Percentiles rank a stretch among this genome's conserved stretches.
Evolutionary conservation across 2,329 filamentous ascomycete species (phyloP).

Genomic region (Hypoxylon sp.): DNA sequence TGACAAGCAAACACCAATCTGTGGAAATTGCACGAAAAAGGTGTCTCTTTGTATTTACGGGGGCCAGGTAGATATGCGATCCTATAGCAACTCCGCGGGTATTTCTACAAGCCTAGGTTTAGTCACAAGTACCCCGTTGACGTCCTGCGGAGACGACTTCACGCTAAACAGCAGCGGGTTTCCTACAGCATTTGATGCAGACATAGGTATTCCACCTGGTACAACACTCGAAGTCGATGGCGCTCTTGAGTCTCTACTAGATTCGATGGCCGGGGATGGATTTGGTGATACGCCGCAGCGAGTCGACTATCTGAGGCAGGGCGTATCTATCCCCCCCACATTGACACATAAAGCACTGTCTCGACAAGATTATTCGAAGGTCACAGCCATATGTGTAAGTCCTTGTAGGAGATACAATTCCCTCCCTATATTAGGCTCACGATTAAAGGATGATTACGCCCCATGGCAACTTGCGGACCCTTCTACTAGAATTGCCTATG

Average conservation of each 20-base stretch:
- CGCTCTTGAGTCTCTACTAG: slow-evolving; percentile 36
- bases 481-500: slow-evolving; percentile 57
- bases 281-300: slow-evolving; percentile 28
- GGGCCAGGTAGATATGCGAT: slow-evolving; percentile 22
- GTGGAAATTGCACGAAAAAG: slow-evolving; percentile 61
- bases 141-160: slow-evolving; percentile 32
- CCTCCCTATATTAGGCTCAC: slow-evolving; percentile 10
- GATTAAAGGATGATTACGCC: slow-evolving; percentile 43
- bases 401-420: neutral
- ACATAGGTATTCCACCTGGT: slow-evolving; percentile 19
- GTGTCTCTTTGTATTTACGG: slow-evolving; percentile 60
- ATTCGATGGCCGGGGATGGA: slow-evolving; percentile 25
- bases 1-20: slow-evolving; percentile 62
- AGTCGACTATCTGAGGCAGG: slow-evolving; percentile 18
- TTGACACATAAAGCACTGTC: slow-evolving; percentile 30
- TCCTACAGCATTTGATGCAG: slow-evolving; percentile 17
- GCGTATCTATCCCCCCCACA: slow-evolving; percentile 11
- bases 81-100: slow-evolving; percentile 49
- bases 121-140: slow-evolving; percentile 56
- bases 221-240: slow-evolving; percentile 36
- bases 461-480: slow-evolving; percentile 57
- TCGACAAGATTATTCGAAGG: slow-evolving; percentile 44
- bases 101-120: slow-evolving; percentile 50
- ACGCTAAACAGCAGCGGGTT: slow-evolving; percentile 19
- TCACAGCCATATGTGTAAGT: slow-evolving; percentile 48